A percentile compares a stretch with the other conserved stretches of the same genome.
phyloP scores from a whole-genome alignment of 2,329 filamentous ascomycete genomes.

The Capronia americana region DNA sequence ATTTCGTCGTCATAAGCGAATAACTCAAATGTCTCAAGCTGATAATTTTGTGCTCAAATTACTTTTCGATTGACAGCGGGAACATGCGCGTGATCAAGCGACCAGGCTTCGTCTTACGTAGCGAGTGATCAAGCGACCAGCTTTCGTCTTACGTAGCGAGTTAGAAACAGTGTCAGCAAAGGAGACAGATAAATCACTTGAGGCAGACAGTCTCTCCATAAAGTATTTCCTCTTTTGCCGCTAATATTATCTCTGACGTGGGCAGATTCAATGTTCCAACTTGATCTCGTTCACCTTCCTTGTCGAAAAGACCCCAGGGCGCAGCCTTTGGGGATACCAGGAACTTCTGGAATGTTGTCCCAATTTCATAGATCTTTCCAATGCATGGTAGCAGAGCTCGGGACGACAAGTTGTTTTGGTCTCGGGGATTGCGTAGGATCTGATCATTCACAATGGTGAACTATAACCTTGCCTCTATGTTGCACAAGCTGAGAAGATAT shows the following conservation, averaged over 20 bases:
- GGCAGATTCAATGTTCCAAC: slow-evolving; percentile 9
- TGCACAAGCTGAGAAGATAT: neutral
- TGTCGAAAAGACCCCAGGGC: slow-evolving; percentile 8
- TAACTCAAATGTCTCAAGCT: neutral
- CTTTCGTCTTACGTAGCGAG: neutral
- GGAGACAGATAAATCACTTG: neutral
- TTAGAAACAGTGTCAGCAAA: neutral
- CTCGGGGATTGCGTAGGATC: too few species aligned
- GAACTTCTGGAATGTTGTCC: neutral
- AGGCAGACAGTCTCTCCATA: neutral
- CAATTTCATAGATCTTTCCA: neutral
- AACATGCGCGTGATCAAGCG: neutral
- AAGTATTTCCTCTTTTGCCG: slow-evolving; percentile 8
- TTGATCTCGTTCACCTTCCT: slow-evolving; percentile 7
- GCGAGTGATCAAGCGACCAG: neutral
- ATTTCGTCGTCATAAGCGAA: slow-evolving; percentile 17
- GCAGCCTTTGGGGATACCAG: slow-evolving; percentile 8
- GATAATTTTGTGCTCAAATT: slow-evolving; percentile 15
- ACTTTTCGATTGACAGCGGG: slow-evolving; percentile 13
- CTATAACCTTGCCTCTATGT: neutral
- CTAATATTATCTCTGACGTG: neutral
- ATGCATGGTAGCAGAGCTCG: neutral
- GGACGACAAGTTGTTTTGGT: neutral
- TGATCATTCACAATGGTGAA: neutral
- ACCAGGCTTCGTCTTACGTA: neutral